A percentile compares a stretch with the other conserved stretches of the same genome.
Evolutionary conservation across 2,329 filamentous ascomycete species (phyloP).

Genomic region (Paracamarosporium sp.): DNA sequence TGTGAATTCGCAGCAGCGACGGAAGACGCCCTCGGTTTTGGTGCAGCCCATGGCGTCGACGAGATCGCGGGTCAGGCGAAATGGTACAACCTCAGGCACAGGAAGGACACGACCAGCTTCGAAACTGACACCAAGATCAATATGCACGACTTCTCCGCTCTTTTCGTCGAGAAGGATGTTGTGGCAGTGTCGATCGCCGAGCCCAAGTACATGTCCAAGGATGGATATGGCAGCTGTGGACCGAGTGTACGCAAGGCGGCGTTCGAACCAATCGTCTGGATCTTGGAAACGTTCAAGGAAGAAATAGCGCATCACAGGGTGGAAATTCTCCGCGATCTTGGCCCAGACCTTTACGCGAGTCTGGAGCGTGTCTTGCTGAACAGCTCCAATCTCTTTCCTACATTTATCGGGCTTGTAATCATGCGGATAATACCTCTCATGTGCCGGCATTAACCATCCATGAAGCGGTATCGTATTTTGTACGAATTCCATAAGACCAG

Average conservation of each 20-base stretch:
- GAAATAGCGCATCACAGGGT: constrained; percentile 94
- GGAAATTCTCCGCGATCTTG: constrained; percentile 80
- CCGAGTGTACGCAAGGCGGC: constrained; percentile 87
- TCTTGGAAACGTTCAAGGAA: constrained; percentile 95
- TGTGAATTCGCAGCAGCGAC: constrained; percentile 97
- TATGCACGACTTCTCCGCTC: constrained; percentile 94
- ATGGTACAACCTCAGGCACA: constrained; percentile 93
- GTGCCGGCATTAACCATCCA: constrained; percentile 89
- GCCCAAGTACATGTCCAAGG: constrained; percentile 87
- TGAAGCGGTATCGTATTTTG: constrained; percentile 90
- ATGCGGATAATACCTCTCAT: constrained; percentile 83
- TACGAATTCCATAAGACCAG: constrained; percentile 97
- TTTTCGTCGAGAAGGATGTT: constrained; percentile 93
- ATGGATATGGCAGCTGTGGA: constrained; percentile 96
- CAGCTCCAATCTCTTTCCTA: constrained; percentile 78
- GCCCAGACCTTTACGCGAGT: constrained; percentile 77
- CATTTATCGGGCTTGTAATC: constrained; percentile 80
- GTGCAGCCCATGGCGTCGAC: constrained; percentile 97
- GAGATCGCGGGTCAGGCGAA: constrained; percentile 90
- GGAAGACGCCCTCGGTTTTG: constrained; percentile 93
- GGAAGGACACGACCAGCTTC: constrained; percentile 95
- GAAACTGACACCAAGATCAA: constrained; percentile 95
- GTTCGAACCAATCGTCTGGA: constrained; percentile 94
- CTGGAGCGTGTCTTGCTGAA: constrained; percentile 73
- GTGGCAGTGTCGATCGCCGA: constrained; percentile 94